Conservation (phyloP, 2,329 filamentous ascomycete genomes). For the Apiospora saccharicola region DNA sequence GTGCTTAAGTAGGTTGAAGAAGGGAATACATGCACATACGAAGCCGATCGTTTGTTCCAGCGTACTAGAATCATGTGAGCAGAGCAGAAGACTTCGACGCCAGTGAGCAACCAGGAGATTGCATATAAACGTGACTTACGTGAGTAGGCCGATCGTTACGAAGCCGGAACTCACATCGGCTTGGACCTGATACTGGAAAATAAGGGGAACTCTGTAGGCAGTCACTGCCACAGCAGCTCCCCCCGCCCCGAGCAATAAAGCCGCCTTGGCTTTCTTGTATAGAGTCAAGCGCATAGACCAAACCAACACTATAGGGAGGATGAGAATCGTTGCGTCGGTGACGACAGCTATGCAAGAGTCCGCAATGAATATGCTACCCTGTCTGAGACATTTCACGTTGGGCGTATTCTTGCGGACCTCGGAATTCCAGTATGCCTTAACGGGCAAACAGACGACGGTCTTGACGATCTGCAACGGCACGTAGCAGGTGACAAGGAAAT, state of each 20-base stretch:
- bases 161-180: background rate
- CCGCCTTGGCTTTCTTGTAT: background rate
- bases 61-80: background rate
- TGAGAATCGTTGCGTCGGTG: background rate
- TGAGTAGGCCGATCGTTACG: background rate
- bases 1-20: background rate
- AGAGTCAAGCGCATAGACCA: background rate
- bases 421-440: background rate
- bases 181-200: background rate
- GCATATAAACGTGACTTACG: background rate
- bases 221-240: conserved; percentile 16
- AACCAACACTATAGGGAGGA: background rate
- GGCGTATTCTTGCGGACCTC: background rate
- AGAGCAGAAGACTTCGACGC: background rate
- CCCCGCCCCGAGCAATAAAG: background rate
- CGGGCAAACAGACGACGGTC: conserved; percentile 1
- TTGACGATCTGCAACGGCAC: background rate
- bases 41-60: conserved; percentile 6
- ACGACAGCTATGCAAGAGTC: conserved; percentile 4
- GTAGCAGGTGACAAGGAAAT: background rate
- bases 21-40: conserved; percentile 17
- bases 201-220: background rate
- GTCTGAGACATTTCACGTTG: background rate
- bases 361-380: background rate
- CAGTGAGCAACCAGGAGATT: background rate